Conservation (phyloP, 78 protist genomes). For the Polysphondylium violaceum region DNA sequence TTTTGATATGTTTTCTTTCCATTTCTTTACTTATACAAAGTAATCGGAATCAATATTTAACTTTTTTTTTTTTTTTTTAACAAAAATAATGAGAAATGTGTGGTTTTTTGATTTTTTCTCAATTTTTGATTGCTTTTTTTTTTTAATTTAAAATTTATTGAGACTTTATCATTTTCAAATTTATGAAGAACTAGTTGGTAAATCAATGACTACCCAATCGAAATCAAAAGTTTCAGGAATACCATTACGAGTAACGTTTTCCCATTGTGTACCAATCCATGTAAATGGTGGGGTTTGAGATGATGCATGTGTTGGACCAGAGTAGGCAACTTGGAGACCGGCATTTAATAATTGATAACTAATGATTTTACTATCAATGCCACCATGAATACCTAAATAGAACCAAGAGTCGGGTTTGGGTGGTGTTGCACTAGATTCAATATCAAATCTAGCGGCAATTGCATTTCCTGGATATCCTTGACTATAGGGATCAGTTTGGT, state of each 20-base stretch:
- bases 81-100: too few species aligned
- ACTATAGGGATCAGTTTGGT: slow-evolving; percentile 81
- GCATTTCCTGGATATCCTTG: slow-evolving; percentile 87
- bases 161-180: too few species aligned
- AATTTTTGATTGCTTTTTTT: too few species aligned
- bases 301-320: slow-evolving; percentile 30
- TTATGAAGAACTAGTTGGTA: too few species aligned
- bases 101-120: too few species aligned
- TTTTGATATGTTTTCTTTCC: too few species aligned
- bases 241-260: slow-evolving; percentile 1
- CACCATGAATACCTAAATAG: slow-evolving; percentile 34
- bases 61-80: too few species aligned
- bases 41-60: too few species aligned
- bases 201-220: slow-evolving; percentile 31
- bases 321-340: not conserved
- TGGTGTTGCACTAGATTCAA: slow-evolving; percentile 67
- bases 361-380: slow-evolving; percentile 33
- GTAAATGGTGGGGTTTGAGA: slow-evolving; percentile 47
- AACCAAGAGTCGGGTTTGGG: not conserved
- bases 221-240: slow-evolving; percentile 41
- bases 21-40: too few species aligned
- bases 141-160: too few species aligned
- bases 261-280: not conserved
- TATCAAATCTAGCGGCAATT: slow-evolving; percentile 86
- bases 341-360: not conserved